These are phyloP conservation scores for Alternaria atra DNA, from an alignment of 2,329 filamentous ascomycete species.

Conservation along the genomic window DNA sequence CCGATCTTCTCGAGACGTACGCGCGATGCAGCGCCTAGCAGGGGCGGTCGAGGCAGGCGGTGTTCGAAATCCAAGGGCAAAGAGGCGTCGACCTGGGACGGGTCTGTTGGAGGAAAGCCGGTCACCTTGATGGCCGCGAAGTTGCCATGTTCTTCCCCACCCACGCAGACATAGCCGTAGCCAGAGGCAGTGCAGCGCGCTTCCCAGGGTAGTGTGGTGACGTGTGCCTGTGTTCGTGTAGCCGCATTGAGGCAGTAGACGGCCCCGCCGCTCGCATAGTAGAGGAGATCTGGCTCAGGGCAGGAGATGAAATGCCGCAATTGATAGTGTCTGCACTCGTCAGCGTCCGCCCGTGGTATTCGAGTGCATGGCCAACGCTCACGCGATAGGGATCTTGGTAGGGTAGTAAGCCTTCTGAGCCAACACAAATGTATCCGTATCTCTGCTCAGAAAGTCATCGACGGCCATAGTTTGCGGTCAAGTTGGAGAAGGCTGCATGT, in stretches of 20 bases:
- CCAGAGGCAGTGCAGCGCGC: constrained; percentile 88
- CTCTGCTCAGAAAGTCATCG: constrained; percentile 54
- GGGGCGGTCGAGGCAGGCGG: constrained; percentile 49
- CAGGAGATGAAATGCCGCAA: constrained; percentile 89
- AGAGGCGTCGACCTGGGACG: constrained; percentile 64
- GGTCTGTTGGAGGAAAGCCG: constrained; percentile 52
- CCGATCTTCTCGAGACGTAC: constrained; percentile 68
- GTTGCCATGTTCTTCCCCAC: constrained; percentile 82
- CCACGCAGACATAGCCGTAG: constrained; percentile 88
- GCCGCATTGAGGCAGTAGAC: constrained; percentile 67
- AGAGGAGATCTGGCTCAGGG: constrained; percentile 78
- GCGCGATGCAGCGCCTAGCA: constrained; percentile 42
- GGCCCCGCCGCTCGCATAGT: constrained; percentile 81
- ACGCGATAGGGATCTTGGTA: constrained; percentile 60
- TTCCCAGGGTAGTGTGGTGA: constrained; percentile 72
- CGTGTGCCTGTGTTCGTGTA: constrained; percentile 76
- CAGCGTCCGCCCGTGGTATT: constrained; percentile 14
- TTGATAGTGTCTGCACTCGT: constrained; percentile 75
- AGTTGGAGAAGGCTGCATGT: constrained; percentile 40
- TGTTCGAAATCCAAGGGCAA: constrained; percentile 61
- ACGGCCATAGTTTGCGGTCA: constrained; percentile 50
- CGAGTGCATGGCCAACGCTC: constrained; percentile 26
- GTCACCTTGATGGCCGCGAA: constrained; percentile 79
- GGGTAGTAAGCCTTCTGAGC: constrained; percentile 58
- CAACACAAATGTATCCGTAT: constrained; percentile 57